phyloP scores from a whole-genome alignment of 2,329 filamentous ascomycete species.

The Xylaria sp. region DNA sequence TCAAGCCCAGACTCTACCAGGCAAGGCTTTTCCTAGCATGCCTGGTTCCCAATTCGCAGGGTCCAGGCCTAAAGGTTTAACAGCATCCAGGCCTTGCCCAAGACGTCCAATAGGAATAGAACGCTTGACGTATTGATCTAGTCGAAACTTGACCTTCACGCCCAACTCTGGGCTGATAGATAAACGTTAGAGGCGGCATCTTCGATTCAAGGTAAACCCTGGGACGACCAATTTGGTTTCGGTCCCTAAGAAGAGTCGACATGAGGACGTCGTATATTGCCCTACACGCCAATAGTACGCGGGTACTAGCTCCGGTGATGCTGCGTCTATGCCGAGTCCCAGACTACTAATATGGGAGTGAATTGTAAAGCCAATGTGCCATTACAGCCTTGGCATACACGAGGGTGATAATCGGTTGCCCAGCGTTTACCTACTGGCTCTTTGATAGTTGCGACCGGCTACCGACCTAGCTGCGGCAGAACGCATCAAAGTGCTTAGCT shows the following conservation, averaged over 20 bases:
- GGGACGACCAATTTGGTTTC: conserved; percentile 3
- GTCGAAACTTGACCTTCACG: conserved; percentile 16
- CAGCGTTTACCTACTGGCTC: background rate
- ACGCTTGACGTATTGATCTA: conserved; percentile 16
- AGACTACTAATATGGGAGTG: conserved; percentile 3
- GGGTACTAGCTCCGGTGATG: conserved; percentile 3
- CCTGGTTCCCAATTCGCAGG: conserved; percentile 27
- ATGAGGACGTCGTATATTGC: conserved; percentile 15
- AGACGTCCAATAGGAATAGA: conserved; percentile 22
- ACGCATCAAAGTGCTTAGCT: conserved; percentile 22
- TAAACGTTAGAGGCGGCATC: conserved; percentile 11
- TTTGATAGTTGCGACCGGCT: conserved; percentile 28
- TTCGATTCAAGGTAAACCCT: background rate
- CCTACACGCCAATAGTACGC: conserved; percentile 8
- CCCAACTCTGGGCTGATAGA: conserved; percentile 15
- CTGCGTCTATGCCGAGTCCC: conserved; percentile 12
- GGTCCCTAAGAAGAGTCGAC: conserved; percentile 4
- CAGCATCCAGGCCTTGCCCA: conserved; percentile 16
- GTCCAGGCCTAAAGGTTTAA: conserved; percentile 28
- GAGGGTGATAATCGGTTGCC: conserved; percentile 17
- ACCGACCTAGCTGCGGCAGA: conserved; percentile 35
- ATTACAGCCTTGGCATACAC: conserved; percentile 25
- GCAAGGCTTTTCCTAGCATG: conserved; percentile 21
- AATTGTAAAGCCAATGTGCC: conserved; percentile 16
- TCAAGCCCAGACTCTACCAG: conserved; percentile 31